Evolutionary conservation across 129 eudicot species (phyloP), one percentile per base, ranked within the genome.

Genomic region (Arctium lappa): DNA sequence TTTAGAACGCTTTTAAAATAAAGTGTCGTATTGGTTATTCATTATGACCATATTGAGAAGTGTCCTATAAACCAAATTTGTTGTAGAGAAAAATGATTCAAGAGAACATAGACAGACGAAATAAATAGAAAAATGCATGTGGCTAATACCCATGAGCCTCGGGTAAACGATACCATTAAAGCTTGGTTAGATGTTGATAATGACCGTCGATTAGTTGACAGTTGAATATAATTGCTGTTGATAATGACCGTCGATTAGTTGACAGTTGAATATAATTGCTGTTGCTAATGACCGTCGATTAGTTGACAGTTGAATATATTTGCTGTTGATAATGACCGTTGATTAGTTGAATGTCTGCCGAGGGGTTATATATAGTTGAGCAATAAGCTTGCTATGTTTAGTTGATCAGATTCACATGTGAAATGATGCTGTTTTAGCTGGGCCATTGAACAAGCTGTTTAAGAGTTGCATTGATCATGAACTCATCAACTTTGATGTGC

Each of bases 361-460:
- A 85, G 86, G 15, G 15, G 94, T 92, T 91, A 97, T 91, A 88
- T 86, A 91, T 88, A 89, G 94, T 93, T 87, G 97, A 85, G 90
- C 91, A 93, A 91, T 90, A 88, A 79, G 89, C 91, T 88, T 90
- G 99, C 91, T 85, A 86, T 87, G 90, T 88, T 92, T 81, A 93
- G 97, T 88, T 93, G 97, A 93, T 88, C 93, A 93, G 85, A 82
- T 84, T 33, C 36, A 79, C 94, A 92, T 84, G 88, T 88, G 93
- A 91, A 88, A 91, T 82, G 94, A 88, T 87, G 95, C 93, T 90
- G 97, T 89, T 93, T 91, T 85, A 93, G 97, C 99, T 90, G 94
- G 9, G 97, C 94, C 90, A 88, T 89, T 91, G 91, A 93, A 86
- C 97, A 91, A 86, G 95, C 90, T 86, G 95, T 89, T 87, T 91